A percentile compares a stretch with the other conserved stretches of the same genome.
phyloP scores from a whole-genome alignment of 148 eudicot species.

The Chenopodium suecicum region DNA sequence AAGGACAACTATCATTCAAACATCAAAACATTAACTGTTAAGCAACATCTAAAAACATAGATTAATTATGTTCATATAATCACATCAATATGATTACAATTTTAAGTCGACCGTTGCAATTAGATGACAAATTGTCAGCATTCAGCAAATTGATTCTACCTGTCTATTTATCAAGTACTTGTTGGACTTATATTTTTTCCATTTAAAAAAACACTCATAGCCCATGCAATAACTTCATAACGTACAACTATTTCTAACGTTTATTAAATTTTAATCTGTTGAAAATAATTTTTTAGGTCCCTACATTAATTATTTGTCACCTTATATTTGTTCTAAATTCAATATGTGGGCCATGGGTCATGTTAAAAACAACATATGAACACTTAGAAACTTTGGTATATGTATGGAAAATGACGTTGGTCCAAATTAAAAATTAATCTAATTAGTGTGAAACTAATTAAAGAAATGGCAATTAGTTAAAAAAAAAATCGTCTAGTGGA shows the following conservation, averaged over 20 bases:
- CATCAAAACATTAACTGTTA: neutral
- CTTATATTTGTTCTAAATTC: neutral
- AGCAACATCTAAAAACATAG: no score
- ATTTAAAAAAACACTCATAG: neutral
- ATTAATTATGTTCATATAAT: neutral
- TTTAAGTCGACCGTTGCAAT: constrained; percentile 28
- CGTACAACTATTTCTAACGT: constrained; percentile 20
- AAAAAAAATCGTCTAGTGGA: neutral
- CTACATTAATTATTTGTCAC: neutral
- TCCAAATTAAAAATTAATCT: neutral
- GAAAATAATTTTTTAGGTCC: neutral
- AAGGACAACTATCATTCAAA: no score
- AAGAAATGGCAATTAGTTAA: no score
- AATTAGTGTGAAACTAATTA: no score
- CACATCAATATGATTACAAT: neutral
- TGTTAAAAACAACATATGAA: neutral
- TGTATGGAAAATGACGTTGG: neutral
- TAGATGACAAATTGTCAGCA: constrained; percentile 19
- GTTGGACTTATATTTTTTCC: constrained; percentile 13
- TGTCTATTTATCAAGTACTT: constrained; percentile 19
- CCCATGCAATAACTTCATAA: neutral
- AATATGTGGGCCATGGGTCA: neutral
- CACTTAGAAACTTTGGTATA: neutral
- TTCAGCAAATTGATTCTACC: constrained; percentile 7
- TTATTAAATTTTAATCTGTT: neutral